These are phyloP conservation scores for Hanseniaspora lachancei DNA, from an alignment of 805 yeast species.

Conservation along the genomic window DNA sequence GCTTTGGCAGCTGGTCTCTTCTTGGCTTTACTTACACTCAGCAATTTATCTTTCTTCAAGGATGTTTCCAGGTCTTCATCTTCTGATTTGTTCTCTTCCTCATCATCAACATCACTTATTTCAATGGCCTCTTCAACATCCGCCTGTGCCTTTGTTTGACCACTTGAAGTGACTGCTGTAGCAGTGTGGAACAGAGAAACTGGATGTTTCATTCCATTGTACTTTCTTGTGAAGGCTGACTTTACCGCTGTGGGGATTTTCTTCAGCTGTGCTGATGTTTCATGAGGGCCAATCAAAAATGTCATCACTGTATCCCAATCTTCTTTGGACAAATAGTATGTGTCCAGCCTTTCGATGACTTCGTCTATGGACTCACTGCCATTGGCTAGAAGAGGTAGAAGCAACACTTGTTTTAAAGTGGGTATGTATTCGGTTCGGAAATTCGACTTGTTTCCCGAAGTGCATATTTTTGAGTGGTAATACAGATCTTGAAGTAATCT, in stretches of 20 bases:
- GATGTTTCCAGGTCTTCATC: conserved; percentile 22
- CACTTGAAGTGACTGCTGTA: conserved; percentile 25
- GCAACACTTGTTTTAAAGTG: conserved; percentile 40
- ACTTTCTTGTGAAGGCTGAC: conserved; percentile 73
- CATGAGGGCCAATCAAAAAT: conserved; percentile 55
- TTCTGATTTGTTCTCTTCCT: conserved; percentile 22
- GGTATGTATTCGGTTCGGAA: conserved; percentile 69
- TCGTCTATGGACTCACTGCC: conserved; percentile 54
- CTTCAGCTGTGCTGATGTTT: conserved; percentile 37
- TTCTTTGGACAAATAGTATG: conserved; percentile 72
- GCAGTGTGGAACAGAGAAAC: conserved; percentile 70
- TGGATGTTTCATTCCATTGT: conserved; percentile 69
- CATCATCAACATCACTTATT: conserved; percentile 22
- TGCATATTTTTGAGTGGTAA: conserved; percentile 69
- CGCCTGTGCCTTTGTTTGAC: conserved; percentile 20
- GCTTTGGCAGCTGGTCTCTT: conserved; percentile 18
- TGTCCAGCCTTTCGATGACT: conserved; percentile 64
- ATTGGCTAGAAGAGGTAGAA: conserved; percentile 41
- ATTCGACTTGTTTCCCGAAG: conserved; percentile 62
- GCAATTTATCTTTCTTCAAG: conserved; percentile 28
- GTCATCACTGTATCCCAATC: conserved; percentile 88
- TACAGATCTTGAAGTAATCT: conserved; percentile 77
- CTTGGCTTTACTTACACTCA: conserved; percentile 20
- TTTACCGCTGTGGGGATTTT: conserved; percentile 66
- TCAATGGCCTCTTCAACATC: conserved; percentile 29